Evolutionary conservation across 1,284 basidiomycete species (phyloP), one percentile per base, ranked within the genome.

Genomic region (Pterulicium gracile): DNA sequence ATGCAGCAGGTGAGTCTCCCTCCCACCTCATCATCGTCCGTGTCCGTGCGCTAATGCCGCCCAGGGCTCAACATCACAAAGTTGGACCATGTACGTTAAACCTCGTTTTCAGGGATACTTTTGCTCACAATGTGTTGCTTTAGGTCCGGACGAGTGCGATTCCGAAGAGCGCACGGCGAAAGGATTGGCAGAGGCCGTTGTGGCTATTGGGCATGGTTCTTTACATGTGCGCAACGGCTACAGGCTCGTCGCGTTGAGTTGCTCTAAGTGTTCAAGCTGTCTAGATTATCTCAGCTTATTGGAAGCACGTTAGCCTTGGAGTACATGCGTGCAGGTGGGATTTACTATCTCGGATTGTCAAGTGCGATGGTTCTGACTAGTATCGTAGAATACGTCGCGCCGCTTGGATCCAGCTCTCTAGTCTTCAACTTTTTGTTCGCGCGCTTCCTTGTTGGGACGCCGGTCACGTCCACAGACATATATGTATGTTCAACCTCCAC

Each of bases 341-440:
- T 34, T 22, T 51, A 41, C 54, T 46, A 32, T 15, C 36, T 44
- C 40, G n/a, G n/a, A n/a, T n/a, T n/a, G n/a, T n/a, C n/a, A n/a
- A n/a, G n/a, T n/a, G n/a, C n/a, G n/a, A n/a, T n/a, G n/a, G n/a
- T n/a, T n/a, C n/a, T n/a, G n/a, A n/a, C n/a, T n/a, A n/a, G n/a
- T 48, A 43, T 24, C 35, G 18, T 54, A 85, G 85, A 89, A 78
- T 88, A 88, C 55, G 87, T 89, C 43, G 87, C 87, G 2, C 87
- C 88, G 5, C 70, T 90, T 5, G 87, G 88, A 17, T 88, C 86
- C 2, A 83, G 85, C 5, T 87, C 87, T 10, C 76, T 92, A 49
- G 79, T 92, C 47, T 92, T 92, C 68, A 92, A 92, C 62, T 89
- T 91, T 58, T 67, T 92, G 27, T 91, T 92, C 58, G 88, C 87